Conservation (phyloP, 169 alveolate genomes). For the Amoebophrya sp. region DNA sequence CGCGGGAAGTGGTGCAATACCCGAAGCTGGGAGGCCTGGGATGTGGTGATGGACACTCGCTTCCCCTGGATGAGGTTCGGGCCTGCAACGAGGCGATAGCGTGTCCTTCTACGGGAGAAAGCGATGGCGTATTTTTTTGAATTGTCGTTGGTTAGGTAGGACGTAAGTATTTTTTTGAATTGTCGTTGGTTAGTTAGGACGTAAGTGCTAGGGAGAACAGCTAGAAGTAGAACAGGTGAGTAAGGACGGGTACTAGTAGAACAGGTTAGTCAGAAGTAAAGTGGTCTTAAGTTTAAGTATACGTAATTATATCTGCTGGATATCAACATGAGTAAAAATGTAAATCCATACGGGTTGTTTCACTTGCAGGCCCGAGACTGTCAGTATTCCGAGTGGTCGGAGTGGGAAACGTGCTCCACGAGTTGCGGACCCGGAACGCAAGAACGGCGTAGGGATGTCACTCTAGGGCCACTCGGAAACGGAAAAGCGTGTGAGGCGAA, state of each 20-base stretch:
- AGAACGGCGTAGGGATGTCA: neutral
- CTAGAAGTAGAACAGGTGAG: neutral
- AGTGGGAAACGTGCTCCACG: neutral
- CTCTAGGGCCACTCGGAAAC: neutral
- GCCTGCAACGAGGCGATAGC: neutral
- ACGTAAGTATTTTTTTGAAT: neutral
- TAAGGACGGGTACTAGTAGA: neutral
- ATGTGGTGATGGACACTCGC: neutral
- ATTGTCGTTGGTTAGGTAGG: neutral
- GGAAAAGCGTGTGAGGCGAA: neutral
- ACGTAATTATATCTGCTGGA: neutral
- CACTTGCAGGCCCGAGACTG: neutral
- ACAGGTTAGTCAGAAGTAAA: neutral
- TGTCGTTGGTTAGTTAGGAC: neutral
- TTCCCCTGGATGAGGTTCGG: neutral
- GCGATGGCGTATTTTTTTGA: neutral
- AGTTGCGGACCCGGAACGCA: neutral
- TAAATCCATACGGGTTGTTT: neutral
- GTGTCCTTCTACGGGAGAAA: neutral
- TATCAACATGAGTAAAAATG: neutral
- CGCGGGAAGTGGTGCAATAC: neutral
- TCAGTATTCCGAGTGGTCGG: neutral
- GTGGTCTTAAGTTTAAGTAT: neutral
- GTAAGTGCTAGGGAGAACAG: neutral
- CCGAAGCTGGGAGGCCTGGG: neutral